Evolutionary conservation across 805 yeast species (phyloP).

Genomic region (Metschnikowia sp.): DNA sequence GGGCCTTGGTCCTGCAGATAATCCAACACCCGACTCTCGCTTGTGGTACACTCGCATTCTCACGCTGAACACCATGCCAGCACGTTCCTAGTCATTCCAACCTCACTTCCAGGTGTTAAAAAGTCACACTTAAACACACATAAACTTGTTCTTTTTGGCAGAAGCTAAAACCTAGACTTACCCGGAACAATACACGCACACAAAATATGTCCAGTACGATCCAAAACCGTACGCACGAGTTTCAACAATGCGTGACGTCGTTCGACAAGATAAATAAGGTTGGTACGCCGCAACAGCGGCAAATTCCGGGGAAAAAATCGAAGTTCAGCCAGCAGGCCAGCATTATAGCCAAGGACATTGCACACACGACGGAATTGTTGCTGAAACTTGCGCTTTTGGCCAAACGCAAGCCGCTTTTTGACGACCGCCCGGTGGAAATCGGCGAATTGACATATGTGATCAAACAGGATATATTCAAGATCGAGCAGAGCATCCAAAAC

Average conservation of each 20-base stretch:
- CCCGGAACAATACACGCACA: background rate
- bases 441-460: constrained; percentile 85
- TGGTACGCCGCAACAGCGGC: constrained; percentile 19
- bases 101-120: too few species aligned
- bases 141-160: too few species aligned
- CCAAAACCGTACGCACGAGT: constrained; percentile 88
- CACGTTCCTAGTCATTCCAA: too few species aligned
- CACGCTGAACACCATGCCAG: too few species aligned
- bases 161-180: background rate
- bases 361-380: constrained; percentile 76
- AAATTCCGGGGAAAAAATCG: constrained; percentile 30
- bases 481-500: constrained; percentile 66
- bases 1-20: too few species aligned
- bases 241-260: constrained; percentile 84
- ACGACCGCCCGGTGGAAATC: constrained; percentile 91
- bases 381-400: constrained; percentile 82
- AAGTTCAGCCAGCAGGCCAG: constrained; percentile 64
- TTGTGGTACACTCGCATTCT: too few species aligned
- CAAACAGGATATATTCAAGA: constrained; percentile 80
- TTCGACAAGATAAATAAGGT: constrained; percentile 60
- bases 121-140: too few species aligned
- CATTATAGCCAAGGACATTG: constrained; percentile 81
- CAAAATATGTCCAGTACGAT: constrained; percentile 25
- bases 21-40: too few species aligned
- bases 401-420: constrained; percentile 84